These are phyloP conservation scores for Ceriops tagal DNA, from an alignment of 345 rosid genomes.

Conservation along the genomic window DNA sequence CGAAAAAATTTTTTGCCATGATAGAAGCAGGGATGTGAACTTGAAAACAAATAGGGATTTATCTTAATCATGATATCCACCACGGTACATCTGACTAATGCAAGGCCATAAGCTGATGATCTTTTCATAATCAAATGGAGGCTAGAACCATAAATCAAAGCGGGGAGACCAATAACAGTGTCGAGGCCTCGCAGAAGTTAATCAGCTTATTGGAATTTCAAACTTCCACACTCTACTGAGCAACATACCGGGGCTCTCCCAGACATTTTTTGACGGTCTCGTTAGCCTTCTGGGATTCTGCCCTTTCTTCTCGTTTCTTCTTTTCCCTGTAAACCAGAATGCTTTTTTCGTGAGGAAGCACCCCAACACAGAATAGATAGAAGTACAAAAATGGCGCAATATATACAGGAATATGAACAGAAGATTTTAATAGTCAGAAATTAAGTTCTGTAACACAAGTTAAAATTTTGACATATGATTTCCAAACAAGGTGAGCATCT, in stretches of 20 bases:
- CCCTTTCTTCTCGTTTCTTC: conserved; percentile 77
- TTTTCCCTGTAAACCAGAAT: conserved; percentile 64
- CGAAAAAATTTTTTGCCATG: not conserved
- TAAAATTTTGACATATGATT: too few species aligned
- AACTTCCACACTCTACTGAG: conserved; percentile 17
- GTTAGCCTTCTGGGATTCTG: conserved; percentile 66
- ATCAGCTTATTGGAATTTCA: not conserved
- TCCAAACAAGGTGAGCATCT: too few species aligned
- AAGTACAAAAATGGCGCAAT: not conserved
- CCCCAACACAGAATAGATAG: not conserved
- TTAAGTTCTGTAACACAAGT: not conserved
- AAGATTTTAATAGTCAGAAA: not conserved
- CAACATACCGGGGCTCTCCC: conserved; percentile 43
- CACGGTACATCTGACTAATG: conserved; percentile 5
- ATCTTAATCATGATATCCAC: conserved; percentile 12
- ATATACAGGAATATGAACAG: not conserved
- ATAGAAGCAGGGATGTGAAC: conserved; percentile 4
- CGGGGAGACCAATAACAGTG: conserved; percentile 8
- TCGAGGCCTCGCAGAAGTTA: conserved; percentile 19
- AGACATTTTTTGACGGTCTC: conserved; percentile 68
- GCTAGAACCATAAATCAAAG: conserved; percentile 17
- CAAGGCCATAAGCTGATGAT: conserved; percentile 10
- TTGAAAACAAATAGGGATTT: not conserved
- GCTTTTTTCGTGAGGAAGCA: not conserved
- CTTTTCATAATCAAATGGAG: conserved; percentile 3